A percentile compares a stretch with the other conserved stretches of the same genome.
Conservation (phyloP, 2,329 filamentous ascomycete species). For the Phialophora chinensis region DNA sequence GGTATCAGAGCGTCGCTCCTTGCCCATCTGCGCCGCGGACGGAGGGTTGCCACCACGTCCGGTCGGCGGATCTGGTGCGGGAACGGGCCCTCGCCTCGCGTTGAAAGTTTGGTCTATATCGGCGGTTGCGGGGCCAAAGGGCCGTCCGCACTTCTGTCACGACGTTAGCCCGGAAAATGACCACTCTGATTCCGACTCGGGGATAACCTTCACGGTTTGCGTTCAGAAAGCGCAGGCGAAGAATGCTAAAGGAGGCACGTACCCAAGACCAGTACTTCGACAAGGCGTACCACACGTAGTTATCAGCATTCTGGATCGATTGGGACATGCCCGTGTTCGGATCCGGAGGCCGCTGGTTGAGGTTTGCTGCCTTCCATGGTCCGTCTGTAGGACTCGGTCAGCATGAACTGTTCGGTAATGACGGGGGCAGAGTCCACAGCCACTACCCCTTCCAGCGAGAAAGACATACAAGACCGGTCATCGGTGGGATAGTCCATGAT, state of each 20-base stretch:
- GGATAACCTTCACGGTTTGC: too few species aligned
- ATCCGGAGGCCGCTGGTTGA: conserved; percentile 15
- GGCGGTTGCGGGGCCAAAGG: background rate
- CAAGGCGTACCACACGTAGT: conserved; percentile 19
- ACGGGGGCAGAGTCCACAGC: background rate
- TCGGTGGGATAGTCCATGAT: background rate
- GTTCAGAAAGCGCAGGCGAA: background rate
- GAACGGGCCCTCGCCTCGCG: background rate
- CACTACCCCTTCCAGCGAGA: background rate
- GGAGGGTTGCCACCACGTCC: background rate
- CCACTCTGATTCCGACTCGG: background rate
- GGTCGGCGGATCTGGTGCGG: background rate
- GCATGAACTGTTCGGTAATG: background rate
- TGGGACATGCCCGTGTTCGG: conserved; percentile 4
- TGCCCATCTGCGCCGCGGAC: background rate
- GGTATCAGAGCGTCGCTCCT: background rate
- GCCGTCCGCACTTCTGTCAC: background rate
- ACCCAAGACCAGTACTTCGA: conserved; percentile 11
- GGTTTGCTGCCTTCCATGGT: conserved; percentile 4
- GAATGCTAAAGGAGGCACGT: background rate
- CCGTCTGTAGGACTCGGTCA: conserved; percentile 2
- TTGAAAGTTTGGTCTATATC: background rate
- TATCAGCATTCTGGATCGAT: conserved; percentile 19
- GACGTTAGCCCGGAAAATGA: background rate
- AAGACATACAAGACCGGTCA: background rate